Conservation (phyloP, 208 protist genomes). For the Crithidia acanthocephali region DNA sequence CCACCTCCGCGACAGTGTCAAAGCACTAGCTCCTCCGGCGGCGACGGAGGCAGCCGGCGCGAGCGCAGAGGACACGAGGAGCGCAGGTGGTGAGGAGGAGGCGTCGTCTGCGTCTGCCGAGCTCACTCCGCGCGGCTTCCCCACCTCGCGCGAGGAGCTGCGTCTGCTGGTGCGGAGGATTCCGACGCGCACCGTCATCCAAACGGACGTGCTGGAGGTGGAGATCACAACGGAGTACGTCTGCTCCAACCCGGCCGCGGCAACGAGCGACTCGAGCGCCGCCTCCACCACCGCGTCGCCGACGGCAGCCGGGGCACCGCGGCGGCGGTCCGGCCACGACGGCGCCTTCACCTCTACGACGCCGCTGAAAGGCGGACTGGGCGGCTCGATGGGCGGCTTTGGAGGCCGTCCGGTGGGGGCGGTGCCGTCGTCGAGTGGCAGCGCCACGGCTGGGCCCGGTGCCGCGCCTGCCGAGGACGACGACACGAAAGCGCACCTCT, state of each 20-base stretch:
- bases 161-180: slow-evolving; percentile 40
- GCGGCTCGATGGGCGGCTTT: not conserved
- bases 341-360: slow-evolving; percentile 22
- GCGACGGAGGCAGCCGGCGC: not conserved
- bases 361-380: slow-evolving; percentile 18
- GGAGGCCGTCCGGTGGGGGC: not conserved
- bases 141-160: slow-evolving; percentile 41
- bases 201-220: slow-evolving; percentile 79
- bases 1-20: not conserved
- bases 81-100: not conserved
- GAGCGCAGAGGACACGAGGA: not conserved
- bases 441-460: not conserved
- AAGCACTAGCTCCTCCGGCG: not conserved
- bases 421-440: not conserved
- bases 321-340: not conserved
- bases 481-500: slow-evolving; percentile 46
- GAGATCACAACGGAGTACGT: slow-evolving; percentile 79
- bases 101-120: not conserved
- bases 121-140: slow-evolving; percentile 20
- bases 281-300: not conserved
- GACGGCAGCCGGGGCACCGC: not conserved
- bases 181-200: slow-evolving; percentile 52
- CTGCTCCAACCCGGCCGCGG: slow-evolving; percentile 40
- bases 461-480: slow-evolving; percentile 10
- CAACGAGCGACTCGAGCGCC: not conserved